Evolutionary conservation across 73 alveolate species (phyloP).

Genomic region (Tetrahymena borealis): DNA sequence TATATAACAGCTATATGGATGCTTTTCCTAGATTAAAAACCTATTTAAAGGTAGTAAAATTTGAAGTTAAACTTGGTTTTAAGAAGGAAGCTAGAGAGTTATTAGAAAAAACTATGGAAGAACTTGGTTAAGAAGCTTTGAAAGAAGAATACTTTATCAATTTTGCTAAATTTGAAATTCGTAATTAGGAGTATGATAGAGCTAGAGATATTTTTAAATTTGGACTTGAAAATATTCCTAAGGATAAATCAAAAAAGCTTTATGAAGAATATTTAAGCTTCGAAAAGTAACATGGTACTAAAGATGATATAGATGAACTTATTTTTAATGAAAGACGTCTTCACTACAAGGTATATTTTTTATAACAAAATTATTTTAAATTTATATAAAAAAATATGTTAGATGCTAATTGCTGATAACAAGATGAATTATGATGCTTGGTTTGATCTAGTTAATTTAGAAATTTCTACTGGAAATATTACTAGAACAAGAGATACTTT

Average conservation of each 20-base stretch:
- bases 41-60: constrained; percentile 96
- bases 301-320: constrained; percentile 94
- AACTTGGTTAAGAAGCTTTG: constrained; percentile 82
- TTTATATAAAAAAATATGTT: too few relatives aligned
- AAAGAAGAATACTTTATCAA: constrained; percentile 85
- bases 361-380: neutral
- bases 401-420: constrained; percentile 12
- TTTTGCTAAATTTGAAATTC: constrained; percentile 88
- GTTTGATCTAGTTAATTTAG: constrained; percentile 43
- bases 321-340: constrained; percentile 84
- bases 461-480: constrained; percentile 21
- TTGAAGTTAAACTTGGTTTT: constrained; percentile 90
- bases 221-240: constrained; percentile 79
- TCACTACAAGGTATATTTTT: constrained; percentile 20
- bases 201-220: constrained; percentile 90
- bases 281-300: constrained; percentile 95
- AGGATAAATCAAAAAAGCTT: constrained; percentile 67
- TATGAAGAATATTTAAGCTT: constrained; percentile 83
- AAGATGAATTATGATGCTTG: constrained; percentile 43
- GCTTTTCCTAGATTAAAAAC: constrained; percentile 74
- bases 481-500: constrained; percentile 32
- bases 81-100: constrained; percentile 78
- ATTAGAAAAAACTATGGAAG: constrained; percentile 90
- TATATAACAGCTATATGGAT: constrained; percentile 54
- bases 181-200: constrained; percentile 89